Evolutionary conservation across 2,329 filamentous ascomycete genomes (phyloP).

Genomic region (Taxawa tesnikishii): DNA sequence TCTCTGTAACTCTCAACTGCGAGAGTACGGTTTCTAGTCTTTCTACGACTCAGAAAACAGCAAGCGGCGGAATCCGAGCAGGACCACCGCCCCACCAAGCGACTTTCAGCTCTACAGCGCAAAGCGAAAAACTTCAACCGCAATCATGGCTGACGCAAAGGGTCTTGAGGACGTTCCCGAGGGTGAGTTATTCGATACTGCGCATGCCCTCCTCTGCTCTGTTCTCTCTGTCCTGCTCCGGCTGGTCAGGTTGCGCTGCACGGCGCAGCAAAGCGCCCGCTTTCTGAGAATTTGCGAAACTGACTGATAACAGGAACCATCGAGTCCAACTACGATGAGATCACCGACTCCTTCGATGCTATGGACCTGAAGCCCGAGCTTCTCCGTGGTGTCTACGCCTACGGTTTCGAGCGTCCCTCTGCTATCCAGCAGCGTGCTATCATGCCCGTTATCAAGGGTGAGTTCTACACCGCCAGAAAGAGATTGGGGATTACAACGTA

Average conservation of each 20-base stretch:
- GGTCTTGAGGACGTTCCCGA: slow-evolving; percentile 97
- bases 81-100: slow-evolving; percentile 28
- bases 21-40: slow-evolving; percentile 37
- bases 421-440: slow-evolving; percentile 99
- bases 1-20: slow-evolving; percentile 29
- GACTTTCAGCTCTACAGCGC: no score
- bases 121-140: slow-evolving; percentile 44
- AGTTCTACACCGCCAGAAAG: slow-evolving; percentile 24
- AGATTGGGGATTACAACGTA: slow-evolving; percentile 2
- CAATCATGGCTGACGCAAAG: slow-evolving; percentile 98
- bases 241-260: slow-evolving; percentile 3
- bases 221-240: no score
- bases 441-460: slow-evolving; percentile 99
- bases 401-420: slow-evolving; percentile 99
- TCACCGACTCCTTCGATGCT: slow-evolving; percentile 96
- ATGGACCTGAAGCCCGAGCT: slow-evolving; percentile 97
- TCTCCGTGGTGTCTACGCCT: slow-evolving; percentile 97
- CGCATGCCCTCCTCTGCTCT: no score
- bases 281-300: neutral
- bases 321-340: slow-evolving; percentile 99
- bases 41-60: slow-evolving; percentile 15
- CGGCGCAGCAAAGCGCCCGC: neutral
- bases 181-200: no score
- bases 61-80: slow-evolving; percentile 27
- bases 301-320: slow-evolving; percentile 81